Base-by-base conservation (phyloP, 768 basidiomycete genomes). In the Porphyrellus cyaneotinctus region DNA sequence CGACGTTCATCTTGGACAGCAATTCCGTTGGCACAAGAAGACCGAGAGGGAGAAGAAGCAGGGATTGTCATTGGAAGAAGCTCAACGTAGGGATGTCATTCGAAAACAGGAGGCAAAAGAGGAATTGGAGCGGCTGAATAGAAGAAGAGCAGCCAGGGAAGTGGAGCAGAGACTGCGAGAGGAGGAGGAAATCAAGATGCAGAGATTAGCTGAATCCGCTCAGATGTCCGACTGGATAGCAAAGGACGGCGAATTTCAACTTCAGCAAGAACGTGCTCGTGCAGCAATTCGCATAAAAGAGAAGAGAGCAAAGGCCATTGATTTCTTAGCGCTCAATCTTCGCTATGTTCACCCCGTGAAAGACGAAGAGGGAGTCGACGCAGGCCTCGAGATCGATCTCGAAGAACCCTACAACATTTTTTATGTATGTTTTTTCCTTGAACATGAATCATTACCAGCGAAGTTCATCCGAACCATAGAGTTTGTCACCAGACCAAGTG, bases 1-100 rank as follows among this genome's bases (percentile, higher is more conserved):
- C 72, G 97, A 98, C 62, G 86, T 91, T 56, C 97, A 98, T 69
- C 85, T 98, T 30, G 88, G 86, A 20, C 91, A 97, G 66, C 92
- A 95, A 68, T 99, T 99, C 71, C 85, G 89, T 52, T 99, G 97
- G 97, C 91, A 94, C 74, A 99, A 99, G 78, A 99, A 99, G 75
- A 82, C 84, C 24, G 97, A 99, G 69, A 92, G 93, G 75, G 97
- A 99, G 68, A 81, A 83, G 63, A 97, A 95, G 72, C 74, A 83
- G 54, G 97, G 97, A 2, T 64, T 98, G 44, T 81, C 85, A 1
- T 63, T 84, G 1, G 85, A 84, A 0, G 97, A 99, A 64, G 77
- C 88, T 2, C 86, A 88, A 56, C 77, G 78, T 57, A 81, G 81
- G 60, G 97, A 99, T 73, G 83, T 85, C 1, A 67, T 91, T 23